Base-by-base conservation (phyloP, 345 rosid species). In the Aurinia saxatilis region DNA sequence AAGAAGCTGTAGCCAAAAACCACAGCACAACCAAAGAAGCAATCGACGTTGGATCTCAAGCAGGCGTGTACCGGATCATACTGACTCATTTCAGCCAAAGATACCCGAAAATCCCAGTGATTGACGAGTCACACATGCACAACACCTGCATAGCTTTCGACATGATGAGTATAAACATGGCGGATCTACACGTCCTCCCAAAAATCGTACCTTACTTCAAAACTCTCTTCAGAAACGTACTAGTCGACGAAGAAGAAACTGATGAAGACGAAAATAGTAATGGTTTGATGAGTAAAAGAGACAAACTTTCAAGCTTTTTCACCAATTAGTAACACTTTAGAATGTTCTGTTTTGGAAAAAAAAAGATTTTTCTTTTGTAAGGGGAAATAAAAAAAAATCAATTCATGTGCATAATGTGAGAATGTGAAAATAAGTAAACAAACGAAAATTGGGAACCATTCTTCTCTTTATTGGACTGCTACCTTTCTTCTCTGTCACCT, bases 21-120 rank as follows among this genome's bases (percentile, higher is more conserved):
- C 99, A 93, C 82, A 90, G 99, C 87, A 93, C 99, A 16, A 90
- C 97, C 0, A 82, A 83, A 80, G 99, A 93, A 80, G 96, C 99
- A 67, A 80, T 93, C 29, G 87, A 84, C 39, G 82, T 86, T 2
- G 96, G 99, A 6, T 67, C 82, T 8, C 49, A 79, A 0, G 96
- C 95, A 0, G 96, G 90, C 2, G 97, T 69, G 4, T 90, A 93
- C 58, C 82, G 95, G 1, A 81, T 88, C 16, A 40, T 93, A 66
- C 96, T 93, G 8, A 90, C 99, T 10, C 99, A 93, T 77, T 93
- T 93, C 84, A 93, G 99, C 83, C 97, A 93, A 81, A 73, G 97
- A 76, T 90, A 93, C 70, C 97, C 97, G 0, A 93, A 87, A 75
- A 83, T 93, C 23, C 97, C 97, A 0, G 86, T 90, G 50, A 81